Evolutionary conservation across 805 yeast genomes (phyloP), one percentile per base, ranked within the genome.

Genomic region (Kuraishia ogatae): DNA sequence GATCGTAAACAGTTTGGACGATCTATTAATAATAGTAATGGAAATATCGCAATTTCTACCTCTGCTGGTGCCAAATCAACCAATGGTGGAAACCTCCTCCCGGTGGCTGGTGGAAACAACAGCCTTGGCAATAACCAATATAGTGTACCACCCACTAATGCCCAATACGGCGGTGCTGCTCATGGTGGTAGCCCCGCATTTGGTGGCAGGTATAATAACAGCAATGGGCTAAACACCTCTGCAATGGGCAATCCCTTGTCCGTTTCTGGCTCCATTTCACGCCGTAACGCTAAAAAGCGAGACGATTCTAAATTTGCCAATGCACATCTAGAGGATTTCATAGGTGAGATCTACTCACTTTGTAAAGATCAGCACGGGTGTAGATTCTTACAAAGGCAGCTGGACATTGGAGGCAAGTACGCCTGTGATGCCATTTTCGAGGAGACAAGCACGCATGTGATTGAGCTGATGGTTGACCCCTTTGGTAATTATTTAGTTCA

Each of bases 321-420:
- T 69, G 87, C 91, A 20, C 75, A 79, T 51, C 71, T 87, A 58
- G 82, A 78, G 51, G 91, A 87, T 61, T 87, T 85, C 64, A 71
- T 79, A 19, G 90, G 90, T 50, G 84, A 83, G 56, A 85, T 93
- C 54, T 87, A 82, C 65, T 78, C 88, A 1, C 75, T 94, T 59
- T 92, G 98, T 72, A 89, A 85, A 65, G 99, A 93, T 67, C 98
- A 93, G 71, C 97, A 93, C 66, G 98, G 99, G 8, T 93, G 98
- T 67, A 78, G 99, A 57, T 91, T 88, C 67, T 73, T 93, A 59
- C 99, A 93, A 71, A 82, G 87, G 59, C 96, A 91, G 67, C 76
- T 94, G 60, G 96, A 90, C 62, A 67, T 77, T 50, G 79, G 80
- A 11, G 82, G 79, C 35, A 69, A 74, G n/a, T 72, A 76, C 52